Evolutionary conservation across 2,329 filamentous ascomycete species (phyloP), one percentile per base, ranked within the genome.

Genomic region (Colletotrichum musicola): DNA sequence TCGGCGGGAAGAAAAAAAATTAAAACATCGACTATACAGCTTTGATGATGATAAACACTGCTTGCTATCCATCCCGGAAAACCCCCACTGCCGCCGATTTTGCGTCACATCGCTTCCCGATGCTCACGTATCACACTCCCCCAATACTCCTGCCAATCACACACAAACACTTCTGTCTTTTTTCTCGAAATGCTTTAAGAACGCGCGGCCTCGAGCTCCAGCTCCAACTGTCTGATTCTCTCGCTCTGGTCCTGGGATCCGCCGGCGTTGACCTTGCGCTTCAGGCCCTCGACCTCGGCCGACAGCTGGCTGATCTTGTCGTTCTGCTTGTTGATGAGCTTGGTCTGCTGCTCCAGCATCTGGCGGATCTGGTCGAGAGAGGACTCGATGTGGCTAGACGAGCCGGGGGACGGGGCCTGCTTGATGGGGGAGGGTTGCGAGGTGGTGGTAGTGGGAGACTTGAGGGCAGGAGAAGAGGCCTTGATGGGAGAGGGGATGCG

Each of bases 281-380:
- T 97, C 73, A 98, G 85, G 16, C 88, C 86, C 76, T 96, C 93
- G 14, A 97, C 90, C 79, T 97, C 93, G 35, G 83, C 80, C 3
- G 92, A 88, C 55, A 97, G 82, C 30, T 85, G 84, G 57, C 85
- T 85, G 73, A 97, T 94, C 78, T 94, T 91, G 76, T 92, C 87
- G 57, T 88, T 92, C 81, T 97, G 92, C n/a, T 88, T 85, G 70
- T 85, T 89, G 76, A 97, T 93, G 72, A 94, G 89, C 82, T 88
- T 89, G 63, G 88, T 93, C 81, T 97, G 94, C 71, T 88, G 86
- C 78, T 93, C 89, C 40, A 98, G 84, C 73, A 96, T 82, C 63
- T 87, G 83, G 81, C 93, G 95, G 81, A 97, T 96, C 75, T 95
- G 88, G 44, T 88, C 84, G 50, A 97, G 86, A 6, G 91, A 89